Evolutionary conservation across 2,329 filamentous ascomycete species (phyloP).

Genomic region (Madurella mycetomatis): DNA sequence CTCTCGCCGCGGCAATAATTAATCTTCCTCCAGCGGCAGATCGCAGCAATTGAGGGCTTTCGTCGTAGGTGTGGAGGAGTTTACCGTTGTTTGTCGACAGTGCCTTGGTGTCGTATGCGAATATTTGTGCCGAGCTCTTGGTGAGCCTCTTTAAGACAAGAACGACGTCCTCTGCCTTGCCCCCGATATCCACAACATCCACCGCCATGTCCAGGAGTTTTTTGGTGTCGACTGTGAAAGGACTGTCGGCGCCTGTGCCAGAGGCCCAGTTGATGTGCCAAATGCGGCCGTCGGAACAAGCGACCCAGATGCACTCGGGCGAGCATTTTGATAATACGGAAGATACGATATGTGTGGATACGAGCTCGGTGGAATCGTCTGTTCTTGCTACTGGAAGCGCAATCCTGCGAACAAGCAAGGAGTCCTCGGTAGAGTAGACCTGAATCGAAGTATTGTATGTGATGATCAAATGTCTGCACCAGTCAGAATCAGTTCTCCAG

Average conservation of each 20-base stretch:
- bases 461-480: slow-evolving; percentile 65
- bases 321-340: slow-evolving; percentile 39
- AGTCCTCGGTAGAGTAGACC: slow-evolving; percentile 76
- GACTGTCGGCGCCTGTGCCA: slow-evolving; percentile 38
- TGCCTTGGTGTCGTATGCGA: slow-evolving; percentile 41
- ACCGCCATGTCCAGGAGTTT: slow-evolving; percentile 45
- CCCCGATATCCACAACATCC: slow-evolving; percentile 35
- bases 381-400: slow-evolving; percentile 40
- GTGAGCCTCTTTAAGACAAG: slow-evolving; percentile 42
- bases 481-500: slow-evolving; percentile 25
- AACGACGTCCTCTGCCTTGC: slow-evolving; percentile 40
- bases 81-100: slow-evolving; percentile 21
- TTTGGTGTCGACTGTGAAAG: slow-evolving; percentile 40
- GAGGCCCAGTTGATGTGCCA: slow-evolving; percentile 57
- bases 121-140: slow-evolving; percentile 38
- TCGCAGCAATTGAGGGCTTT: slow-evolving; percentile 24
- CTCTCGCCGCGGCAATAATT: slow-evolving; percentile 51
- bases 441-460: slow-evolving; percentile 71
- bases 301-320: slow-evolving; percentile 54
- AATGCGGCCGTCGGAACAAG: slow-evolving; percentile 53
- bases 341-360: slow-evolving; percentile 37
- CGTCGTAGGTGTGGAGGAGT: slow-evolving; percentile 25
- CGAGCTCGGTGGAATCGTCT: slow-evolving; percentile 27
- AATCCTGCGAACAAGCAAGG: slow-evolving; percentile 72
- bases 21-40: slow-evolving; percentile 49